A percentile compares a stretch with the other conserved stretches of the same genome.
Evolutionary conservation across 495 filamentous ascomycete species (phyloP).

Genomic region (Aspergillus indologenus): DNA sequence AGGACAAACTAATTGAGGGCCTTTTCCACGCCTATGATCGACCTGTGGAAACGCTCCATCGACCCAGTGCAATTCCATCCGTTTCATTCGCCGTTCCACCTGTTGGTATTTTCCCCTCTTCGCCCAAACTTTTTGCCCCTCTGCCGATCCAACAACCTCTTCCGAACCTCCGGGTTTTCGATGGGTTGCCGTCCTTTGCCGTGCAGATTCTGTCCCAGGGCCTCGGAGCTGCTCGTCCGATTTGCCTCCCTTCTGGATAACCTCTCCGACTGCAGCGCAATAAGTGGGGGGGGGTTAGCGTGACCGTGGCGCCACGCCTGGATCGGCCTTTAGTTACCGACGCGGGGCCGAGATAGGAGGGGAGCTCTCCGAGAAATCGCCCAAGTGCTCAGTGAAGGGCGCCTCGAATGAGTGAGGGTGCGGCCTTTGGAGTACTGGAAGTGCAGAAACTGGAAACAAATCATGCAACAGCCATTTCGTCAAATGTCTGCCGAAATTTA

Average conservation of each 20-base stretch:
- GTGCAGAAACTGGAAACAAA: neutral
- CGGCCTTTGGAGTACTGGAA: neutral
- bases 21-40: constrained; percentile 17
- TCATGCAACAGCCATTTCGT: neutral
- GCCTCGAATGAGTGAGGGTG: neutral
- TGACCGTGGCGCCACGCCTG: constrained; percentile 2
- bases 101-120: constrained; percentile 10
- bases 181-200: neutral
- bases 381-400: neutral
- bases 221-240: constrained; percentile 7
- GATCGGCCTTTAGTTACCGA: neutral
- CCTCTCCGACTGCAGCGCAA: neutral
- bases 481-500: neutral
- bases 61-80: constrained; percentile 4
- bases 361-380: neutral
- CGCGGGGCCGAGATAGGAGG: neutral
- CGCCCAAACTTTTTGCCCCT: constrained; percentile 5
- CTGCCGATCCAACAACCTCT: neutral
- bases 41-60: constrained; percentile 18
- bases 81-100: constrained; percentile 25
- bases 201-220: neutral
- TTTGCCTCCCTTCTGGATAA: constrained; percentile 16
- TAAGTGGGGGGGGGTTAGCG: constrained; percentile 4
- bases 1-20: constrained; percentile 6
- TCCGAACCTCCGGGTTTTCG: neutral